These are phyloP conservation scores for Neofusicoccum ribis DNA, from an alignment of 2,329 filamentous ascomycete genomes.

Conservation along the genomic window DNA sequence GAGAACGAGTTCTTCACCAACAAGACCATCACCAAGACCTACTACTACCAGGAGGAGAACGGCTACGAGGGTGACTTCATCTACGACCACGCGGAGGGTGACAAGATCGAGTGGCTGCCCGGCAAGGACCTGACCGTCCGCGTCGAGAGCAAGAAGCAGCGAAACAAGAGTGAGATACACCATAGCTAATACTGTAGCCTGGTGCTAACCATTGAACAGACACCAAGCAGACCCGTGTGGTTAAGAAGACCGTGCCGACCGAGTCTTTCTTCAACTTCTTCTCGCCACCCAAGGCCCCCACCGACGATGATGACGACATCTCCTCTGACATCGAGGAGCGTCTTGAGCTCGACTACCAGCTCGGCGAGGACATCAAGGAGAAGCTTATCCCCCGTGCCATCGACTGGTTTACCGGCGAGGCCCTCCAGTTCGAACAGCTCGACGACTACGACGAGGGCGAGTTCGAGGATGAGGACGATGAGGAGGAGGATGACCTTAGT, in stretches of 20 bases:
- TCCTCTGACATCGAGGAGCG: constrained; percentile 94
- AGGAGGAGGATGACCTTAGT: constrained; percentile 83
- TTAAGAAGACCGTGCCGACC: constrained; percentile 98
- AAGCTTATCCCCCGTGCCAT: constrained; percentile 98
- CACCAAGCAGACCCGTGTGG: constrained; percentile 97
- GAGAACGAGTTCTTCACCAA: constrained; percentile 98
- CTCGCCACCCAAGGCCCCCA: constrained; percentile 85
- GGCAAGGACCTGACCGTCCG: constrained; percentile 92
- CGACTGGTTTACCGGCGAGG: constrained; percentile 99
- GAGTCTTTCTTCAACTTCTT: constrained; percentile 99
- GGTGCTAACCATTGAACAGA: constrained; percentile 54
- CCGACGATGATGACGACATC: constrained; percentile 72
- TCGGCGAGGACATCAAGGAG: constrained; percentile 99
- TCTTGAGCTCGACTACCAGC: constrained; percentile 96
- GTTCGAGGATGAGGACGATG: constrained; percentile 88
- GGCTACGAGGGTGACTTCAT: constrained; percentile 99
- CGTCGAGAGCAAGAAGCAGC: constrained; percentile 98
- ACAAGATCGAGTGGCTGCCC: constrained; percentile 96
- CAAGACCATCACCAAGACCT: constrained; percentile 96
- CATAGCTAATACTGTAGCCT: neutral
- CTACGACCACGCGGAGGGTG: constrained; percentile 97
- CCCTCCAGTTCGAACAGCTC: constrained; percentile 92
- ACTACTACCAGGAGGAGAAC: constrained; percentile 98
- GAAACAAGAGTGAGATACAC: constrained; percentile 85
- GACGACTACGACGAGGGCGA: constrained; percentile 81